These are phyloP conservation scores for Ploettnerulaceae sp. DNA, from an alignment of 2,329 filamentous ascomycete species.

Conservation along the genomic window DNA sequence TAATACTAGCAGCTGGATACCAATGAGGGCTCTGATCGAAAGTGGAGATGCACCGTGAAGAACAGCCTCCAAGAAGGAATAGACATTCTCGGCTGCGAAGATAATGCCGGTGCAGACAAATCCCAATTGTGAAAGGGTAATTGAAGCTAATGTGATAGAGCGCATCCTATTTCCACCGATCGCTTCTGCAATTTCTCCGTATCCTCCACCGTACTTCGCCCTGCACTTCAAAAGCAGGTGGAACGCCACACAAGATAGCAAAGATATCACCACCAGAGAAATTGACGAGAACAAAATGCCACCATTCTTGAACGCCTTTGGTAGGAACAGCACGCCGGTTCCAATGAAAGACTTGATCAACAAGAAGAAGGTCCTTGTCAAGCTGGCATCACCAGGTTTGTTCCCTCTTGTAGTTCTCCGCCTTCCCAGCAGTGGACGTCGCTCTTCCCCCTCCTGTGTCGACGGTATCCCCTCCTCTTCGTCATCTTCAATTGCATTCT, in stretches of 20 bases:
- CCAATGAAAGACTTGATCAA: constrained; percentile 95
- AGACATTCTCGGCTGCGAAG: constrained; percentile 88
- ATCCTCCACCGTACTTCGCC: constrained; percentile 58
- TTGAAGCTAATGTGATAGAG: constrained; percentile 77
- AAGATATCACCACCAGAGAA: constrained; percentile 79
- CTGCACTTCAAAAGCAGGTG: constrained; percentile 72
- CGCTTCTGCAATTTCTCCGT: constrained; percentile 88
- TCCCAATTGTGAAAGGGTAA: constrained; percentile 88
- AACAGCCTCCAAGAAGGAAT: constrained; percentile 87
- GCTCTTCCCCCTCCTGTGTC: constrained; percentile 51
- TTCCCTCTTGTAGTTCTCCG: constrained; percentile 59
- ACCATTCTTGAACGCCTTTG: constrained; percentile 85
- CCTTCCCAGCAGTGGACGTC: constrained; percentile 67
- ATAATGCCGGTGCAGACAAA: constrained; percentile 93
- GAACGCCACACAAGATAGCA: constrained; percentile 93
- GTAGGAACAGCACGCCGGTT: constrained; percentile 87
- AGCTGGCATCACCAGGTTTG: constrained; percentile 65
- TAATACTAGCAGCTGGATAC: constrained; percentile 91
- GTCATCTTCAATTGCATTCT: constrained; percentile 42
- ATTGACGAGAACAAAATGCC: constrained; percentile 93
- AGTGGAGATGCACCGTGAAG: constrained; percentile 77
- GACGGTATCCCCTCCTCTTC: constrained; percentile 63
- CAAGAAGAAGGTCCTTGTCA: constrained; percentile 77
- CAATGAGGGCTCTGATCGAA: constrained; percentile 79
- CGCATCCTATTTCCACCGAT: constrained; percentile 87